Base-by-base conservation (phyloP, 2,329 filamentous ascomycete genomes). In the Samsoniella hepiali region DNA sequence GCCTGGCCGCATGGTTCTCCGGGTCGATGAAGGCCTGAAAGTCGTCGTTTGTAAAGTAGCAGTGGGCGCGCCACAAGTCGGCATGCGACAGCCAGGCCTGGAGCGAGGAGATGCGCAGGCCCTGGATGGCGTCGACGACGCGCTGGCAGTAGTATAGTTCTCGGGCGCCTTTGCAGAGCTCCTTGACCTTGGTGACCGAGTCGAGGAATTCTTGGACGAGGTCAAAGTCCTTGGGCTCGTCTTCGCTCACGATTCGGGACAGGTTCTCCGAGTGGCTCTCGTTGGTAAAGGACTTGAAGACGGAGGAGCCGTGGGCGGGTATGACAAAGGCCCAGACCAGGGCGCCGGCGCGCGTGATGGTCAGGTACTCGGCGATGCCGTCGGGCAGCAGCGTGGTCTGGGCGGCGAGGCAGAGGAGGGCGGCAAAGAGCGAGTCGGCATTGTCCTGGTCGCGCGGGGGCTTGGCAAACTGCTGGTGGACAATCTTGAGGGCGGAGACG, bases 341-440 rank as follows among this genome's bases (percentile, higher is more conserved):
- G 11, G 66, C 68, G 15, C 69, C 69, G 5, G 74, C 75, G 32
- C 75, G 68, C 5, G 72, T 68, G 67, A 77, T 75, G 55, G 72
- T 67, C 5, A 77, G 51, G 54, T 77, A 78, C 59, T 78, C 76
- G 15, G 65, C 66, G 73, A 78, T 77, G 59, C 75, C 73, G 15
- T 77, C 73, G 3, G 72, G 67, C 68, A 78, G 69, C 45, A 76
- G 72, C 1, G 69, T 71, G 1, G 75, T 72, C 63, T 78, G 76
- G n/a, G 75, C 73, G 5, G 71, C 64, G 3, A 78, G 70, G 5
- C 75, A 74, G 34, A 77, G 63, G 42, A 75, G 67, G 4, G 76
- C 68, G 11, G 71, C 76, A 58, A 74, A 74, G 5, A 75, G 65
- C 13, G 75, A 75, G 65, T 78, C 76, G 15, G 69, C 74, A 17